phyloP scores from a whole-genome alignment of 2,329 filamentous ascomycete species.

The Fusarium succisae region DNA sequence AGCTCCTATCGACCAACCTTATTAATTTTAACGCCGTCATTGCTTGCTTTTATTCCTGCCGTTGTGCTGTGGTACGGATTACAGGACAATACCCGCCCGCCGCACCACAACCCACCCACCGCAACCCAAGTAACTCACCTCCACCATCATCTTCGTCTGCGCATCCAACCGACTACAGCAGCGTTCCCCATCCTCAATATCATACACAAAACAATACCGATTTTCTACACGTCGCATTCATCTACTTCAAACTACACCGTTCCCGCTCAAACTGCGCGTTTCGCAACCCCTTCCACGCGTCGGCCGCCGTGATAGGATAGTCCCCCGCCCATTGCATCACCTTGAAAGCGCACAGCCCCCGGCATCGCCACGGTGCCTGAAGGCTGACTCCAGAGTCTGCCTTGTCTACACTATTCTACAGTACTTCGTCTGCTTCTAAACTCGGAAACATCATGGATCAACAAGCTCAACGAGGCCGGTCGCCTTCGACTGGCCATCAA shows the following conservation, averaged over 20 bases:
- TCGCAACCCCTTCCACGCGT: conserved; percentile 44
- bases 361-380: conserved; percentile 53
- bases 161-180: neutral
- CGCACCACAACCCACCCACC: conserved; percentile 26
- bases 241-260: conserved; percentile 27
- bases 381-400: conserved; percentile 60
- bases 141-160: conserved; percentile 31
- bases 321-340: conserved; percentile 46
- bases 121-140: conserved; percentile 27
- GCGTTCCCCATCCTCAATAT: neutral
- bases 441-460: conserved; percentile 54
- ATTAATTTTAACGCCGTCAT: conserved; percentile 30
- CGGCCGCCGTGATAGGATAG: conserved; percentile 42
- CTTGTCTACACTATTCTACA: conserved; percentile 41
- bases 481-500: conserved; percentile 67
- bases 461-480: conserved; percentile 62
- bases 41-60: neutral
- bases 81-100: conserved; percentile 23
- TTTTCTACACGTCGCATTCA: conserved; percentile 30
- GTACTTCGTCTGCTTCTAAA: conserved; percentile 44
- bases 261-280: conserved; percentile 27
- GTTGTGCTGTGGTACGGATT: conserved; percentile 4
- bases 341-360: conserved; percentile 54
- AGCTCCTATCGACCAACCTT: conserved; percentile 21
- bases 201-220: conserved; percentile 14